A percentile compares a stretch with the other conserved stretches of the same genome.
phyloP scores from a whole-genome alignment of 1,284 basidiomycete species.

The Hymenochaete sp. region DNA sequence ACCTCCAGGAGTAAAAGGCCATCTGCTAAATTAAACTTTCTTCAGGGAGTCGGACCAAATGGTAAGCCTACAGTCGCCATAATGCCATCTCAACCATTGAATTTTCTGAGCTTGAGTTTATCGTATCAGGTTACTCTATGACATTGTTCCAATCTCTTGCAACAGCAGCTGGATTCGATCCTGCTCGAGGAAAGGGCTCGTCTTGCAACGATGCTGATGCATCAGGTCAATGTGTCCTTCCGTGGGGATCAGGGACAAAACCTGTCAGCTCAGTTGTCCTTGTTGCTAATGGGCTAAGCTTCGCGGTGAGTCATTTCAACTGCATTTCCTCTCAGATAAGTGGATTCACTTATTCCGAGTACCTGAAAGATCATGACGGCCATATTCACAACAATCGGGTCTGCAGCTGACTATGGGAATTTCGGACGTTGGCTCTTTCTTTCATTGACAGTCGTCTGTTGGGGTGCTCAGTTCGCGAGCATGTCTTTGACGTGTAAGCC shows the following conservation, averaged over 20 bases:
- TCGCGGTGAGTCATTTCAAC: constrained; percentile 42
- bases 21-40: not conserved
- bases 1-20: constrained; percentile 2
- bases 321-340: constrained; percentile 12
- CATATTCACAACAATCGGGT: constrained; percentile 77
- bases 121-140: constrained; percentile 41
- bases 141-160: constrained; percentile 69
- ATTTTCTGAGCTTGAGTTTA: not conserved
- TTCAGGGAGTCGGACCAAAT: constrained; percentile 23
- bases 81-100: not conserved
- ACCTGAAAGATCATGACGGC: constrained; percentile 54
- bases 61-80: constrained; percentile 11
- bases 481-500: constrained; percentile 58
- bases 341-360: not conserved
- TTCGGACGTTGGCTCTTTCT: constrained; percentile 74
- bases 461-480: constrained; percentile 72
- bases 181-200: constrained; percentile 53
- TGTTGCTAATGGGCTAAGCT: constrained; percentile 67
- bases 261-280: constrained; percentile 67
- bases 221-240: constrained; percentile 65
- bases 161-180: constrained; percentile 60
- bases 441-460: constrained; percentile 63
- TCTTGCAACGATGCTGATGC: constrained; percentile 45
- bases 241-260: constrained; percentile 63
- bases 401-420: constrained; percentile 72